phyloP scores from a whole-genome alignment of 2,329 filamentous ascomycete species.

The Lithohypha guttulata region DNA sequence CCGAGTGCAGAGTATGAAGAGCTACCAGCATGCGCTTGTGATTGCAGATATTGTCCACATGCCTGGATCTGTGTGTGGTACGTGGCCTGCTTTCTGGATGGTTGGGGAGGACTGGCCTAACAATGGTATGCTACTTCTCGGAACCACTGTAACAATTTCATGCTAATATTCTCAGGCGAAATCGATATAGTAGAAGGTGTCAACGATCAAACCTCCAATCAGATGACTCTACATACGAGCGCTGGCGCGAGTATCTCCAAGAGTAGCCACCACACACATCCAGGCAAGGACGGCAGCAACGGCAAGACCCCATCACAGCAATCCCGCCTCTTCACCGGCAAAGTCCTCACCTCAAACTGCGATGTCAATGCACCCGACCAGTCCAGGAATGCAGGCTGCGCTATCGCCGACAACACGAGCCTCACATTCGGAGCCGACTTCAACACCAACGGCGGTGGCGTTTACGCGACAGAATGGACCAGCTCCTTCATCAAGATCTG shows the following conservation, averaged over 20 bases:
- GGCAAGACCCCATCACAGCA: slow-evolving; percentile 25
- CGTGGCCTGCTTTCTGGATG: slow-evolving; percentile 42
- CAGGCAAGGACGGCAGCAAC: too few species aligned
- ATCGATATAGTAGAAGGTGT: slow-evolving; percentile 46
- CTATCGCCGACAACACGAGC: slow-evolving; percentile 25
- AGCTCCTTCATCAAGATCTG: slow-evolving; percentile 61
- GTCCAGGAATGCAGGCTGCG: slow-evolving; percentile 30
- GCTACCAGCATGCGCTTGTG: slow-evolving; percentile 37
- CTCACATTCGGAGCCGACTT: slow-evolving; percentile 42
- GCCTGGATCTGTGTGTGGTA: slow-evolving; percentile 38
- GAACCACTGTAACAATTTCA: neutral
- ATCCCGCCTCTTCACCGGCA: slow-evolving; percentile 43
- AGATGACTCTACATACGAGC: slow-evolving; percentile 41
- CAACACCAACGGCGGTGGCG: slow-evolving; percentile 45
- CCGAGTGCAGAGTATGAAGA: slow-evolving; percentile 35
- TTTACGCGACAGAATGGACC: slow-evolving; percentile 72
- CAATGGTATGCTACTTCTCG: slow-evolving; percentile 6
- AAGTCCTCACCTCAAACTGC: slow-evolving; percentile 40
- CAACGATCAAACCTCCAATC: slow-evolving; percentile 33
- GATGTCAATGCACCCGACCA: slow-evolving; percentile 36
- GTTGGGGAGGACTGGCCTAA: slow-evolving; percentile 5
- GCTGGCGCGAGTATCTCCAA: slow-evolving; percentile 25
- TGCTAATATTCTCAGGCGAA: slow-evolving; percentile 32
- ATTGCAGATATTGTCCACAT: slow-evolving; percentile 40
- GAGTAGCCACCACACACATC: too few species aligned